phyloP scores from a whole-genome alignment of 305 asterid species.

The Solanum hybrid region DNA sequence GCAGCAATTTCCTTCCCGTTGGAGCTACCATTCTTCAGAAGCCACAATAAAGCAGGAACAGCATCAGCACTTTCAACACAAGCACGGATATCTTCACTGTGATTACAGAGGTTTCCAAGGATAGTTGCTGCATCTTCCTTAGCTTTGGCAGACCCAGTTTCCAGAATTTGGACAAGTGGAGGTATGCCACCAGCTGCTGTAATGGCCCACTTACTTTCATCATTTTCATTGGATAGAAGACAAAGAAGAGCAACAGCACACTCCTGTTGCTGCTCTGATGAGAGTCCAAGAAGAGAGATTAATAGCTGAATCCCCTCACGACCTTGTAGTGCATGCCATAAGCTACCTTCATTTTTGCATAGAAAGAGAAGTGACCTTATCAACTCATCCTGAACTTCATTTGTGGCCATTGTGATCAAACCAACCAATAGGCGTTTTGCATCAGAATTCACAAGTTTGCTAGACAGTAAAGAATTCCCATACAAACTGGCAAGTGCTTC shows the following conservation, averaged over 20 bases:
- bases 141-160: conserved; percentile 93
- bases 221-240: conserved; percentile 83
- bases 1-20: conserved; percentile 98
- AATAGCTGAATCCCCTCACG: conserved; percentile 97
- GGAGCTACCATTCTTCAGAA: conserved; percentile 88
- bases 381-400: conserved; percentile 93
- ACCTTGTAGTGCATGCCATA: conserved; percentile 98
- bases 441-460: conserved; percentile 82
- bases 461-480: conserved; percentile 67
- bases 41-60: conserved; percentile 96
- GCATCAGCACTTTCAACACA: conserved; percentile 99
- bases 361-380: conserved; percentile 76
- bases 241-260: conserved; percentile 96
- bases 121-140: conserved; percentile 98
- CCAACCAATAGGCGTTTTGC: conserved; percentile 92
- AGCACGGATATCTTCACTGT: conserved; percentile 98
- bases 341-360: conserved; percentile 77
- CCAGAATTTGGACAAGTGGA: conserved; percentile 96
- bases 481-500: conserved; percentile 99
- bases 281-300: conserved; percentile 96
- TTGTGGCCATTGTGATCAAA: conserved; percentile 90
- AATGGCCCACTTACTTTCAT: conserved; percentile 99
- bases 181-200: conserved; percentile 99
- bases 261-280: conserved; percentile 99
- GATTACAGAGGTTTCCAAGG: conserved; percentile 97